Evolutionary conservation across 768 basidiomycete species (phyloP).

Genomic region (Phylloporus arenicola): DNA sequence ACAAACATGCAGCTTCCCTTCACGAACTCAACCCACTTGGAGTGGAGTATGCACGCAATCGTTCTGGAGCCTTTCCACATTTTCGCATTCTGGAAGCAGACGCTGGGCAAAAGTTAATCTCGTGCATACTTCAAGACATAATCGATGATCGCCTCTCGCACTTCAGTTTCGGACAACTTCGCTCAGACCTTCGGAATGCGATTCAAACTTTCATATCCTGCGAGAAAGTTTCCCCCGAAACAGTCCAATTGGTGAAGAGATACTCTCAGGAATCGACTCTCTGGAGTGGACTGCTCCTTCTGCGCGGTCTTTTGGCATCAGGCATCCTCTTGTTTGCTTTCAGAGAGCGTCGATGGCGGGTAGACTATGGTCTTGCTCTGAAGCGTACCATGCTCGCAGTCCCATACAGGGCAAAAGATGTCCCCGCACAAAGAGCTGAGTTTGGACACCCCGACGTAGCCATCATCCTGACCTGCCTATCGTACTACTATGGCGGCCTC

Average conservation of each 20-base stretch:
- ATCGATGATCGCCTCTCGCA: slow-evolving; percentile 6
- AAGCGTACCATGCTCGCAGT: slow-evolving; percentile 20
- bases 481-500: no score
- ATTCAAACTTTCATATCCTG: slow-evolving; percentile 9
- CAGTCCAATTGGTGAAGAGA: background rate
- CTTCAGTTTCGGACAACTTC: slow-evolving; percentile 2
- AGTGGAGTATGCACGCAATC: background rate
- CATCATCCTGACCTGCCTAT: slow-evolving; percentile 3
- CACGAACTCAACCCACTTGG: slow-evolving; percentile 2
- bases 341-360: slow-evolving; percentile 22
- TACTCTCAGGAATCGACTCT: background rate
- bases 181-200: background rate
- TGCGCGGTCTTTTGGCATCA: slow-evolving; percentile 20
- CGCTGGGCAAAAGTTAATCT: slow-evolving; percentile 4
- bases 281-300: slow-evolving; percentile 14
- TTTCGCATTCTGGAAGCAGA: slow-evolving; percentile 8
- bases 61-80: slow-evolving; percentile 2
- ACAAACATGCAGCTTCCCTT: slow-evolving; percentile 3
- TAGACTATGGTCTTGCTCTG: slow-evolving; percentile 20
- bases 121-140: slow-evolving; percentile 4
- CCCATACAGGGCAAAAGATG: slow-evolving; percentile 26
- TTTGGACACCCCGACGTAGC: slow-evolving; percentile 26
- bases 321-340: slow-evolving; percentile 18
- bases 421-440: slow-evolving; percentile 21
- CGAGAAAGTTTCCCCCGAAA: background rate